These are phyloP conservation scores for Ophiosphaerella narmari DNA, from an alignment of 2,329 filamentous ascomycete genomes.

Conservation along the genomic window DNA sequence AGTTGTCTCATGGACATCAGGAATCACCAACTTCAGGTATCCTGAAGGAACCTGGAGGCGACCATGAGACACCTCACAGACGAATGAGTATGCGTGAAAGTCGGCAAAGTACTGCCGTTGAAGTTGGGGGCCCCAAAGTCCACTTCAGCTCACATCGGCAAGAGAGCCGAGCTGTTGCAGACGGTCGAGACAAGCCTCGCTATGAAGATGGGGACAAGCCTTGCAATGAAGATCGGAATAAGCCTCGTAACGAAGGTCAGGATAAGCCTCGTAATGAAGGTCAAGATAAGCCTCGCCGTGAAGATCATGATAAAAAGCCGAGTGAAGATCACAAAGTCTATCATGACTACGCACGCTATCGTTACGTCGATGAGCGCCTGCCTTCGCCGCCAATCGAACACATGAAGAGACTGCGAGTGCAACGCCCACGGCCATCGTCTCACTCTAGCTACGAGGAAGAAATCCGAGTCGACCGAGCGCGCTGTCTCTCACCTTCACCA, in stretches of 20 bases:
- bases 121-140: conserved; percentile 36
- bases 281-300: conserved; percentile 7
- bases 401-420: conserved; percentile 26
- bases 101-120: conserved; percentile 34
- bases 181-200: conserved; percentile 4
- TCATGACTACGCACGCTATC: conserved; percentile 14
- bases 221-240: too few relatives aligned
- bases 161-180: conserved; percentile 1
- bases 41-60: conserved; percentile 23
- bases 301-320: conserved; percentile 4
- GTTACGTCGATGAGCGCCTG: conserved; percentile 14
- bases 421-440: conserved; percentile 15
- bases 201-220: background rate
- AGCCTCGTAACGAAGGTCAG: too few relatives aligned
- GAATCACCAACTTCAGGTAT: conserved; percentile 30
- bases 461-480: conserved; percentile 20
- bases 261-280: conserved; percentile 5
- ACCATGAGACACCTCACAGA: conserved; percentile 21
- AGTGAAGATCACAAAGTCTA: conserved; percentile 16
- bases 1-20: conserved; percentile 6
- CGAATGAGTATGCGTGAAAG: conserved; percentile 24
- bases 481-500: conserved; percentile 20
- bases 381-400: conserved; percentile 17
- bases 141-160: conserved; percentile 28
- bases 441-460: conserved; percentile 20